Evolutionary conservation across 140 eudicot genomes (phyloP), one percentile per base, ranked within the genome.

Genomic region (Senecio squalidus): DNA sequence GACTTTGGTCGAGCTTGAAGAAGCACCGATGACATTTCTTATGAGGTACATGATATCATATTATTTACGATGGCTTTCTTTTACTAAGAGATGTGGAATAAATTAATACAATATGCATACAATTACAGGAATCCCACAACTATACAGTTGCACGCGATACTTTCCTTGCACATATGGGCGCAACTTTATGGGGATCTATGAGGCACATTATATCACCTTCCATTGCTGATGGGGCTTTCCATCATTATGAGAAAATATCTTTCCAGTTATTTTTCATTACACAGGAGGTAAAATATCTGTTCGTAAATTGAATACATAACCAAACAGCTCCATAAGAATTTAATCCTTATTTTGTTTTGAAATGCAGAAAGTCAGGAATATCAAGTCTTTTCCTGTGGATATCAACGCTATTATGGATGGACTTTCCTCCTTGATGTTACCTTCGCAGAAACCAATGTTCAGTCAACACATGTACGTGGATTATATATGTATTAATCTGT

Each of bases 141-240:
- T n/a, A n/a, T n/a, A n/a, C n/a, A n/a, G n/a, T n/a, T n/a, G n/a
- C n/a, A n/a, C n/a, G n/a, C n/a, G n/a, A n/a, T n/a, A n/a, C n/a
- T n/a, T n/a, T n/a, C n/a, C n/a, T n/a, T n/a, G n/a, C n/a, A n/a
- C n/a, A 90, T 65, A 76, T 86, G 66, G 97, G 97, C 40, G 94
- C 95, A 69, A 80, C 94, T 0, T 70, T 90, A n/a, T n/a, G n/a
- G n/a, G n/a, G n/a, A n/a, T 90, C 95, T 50, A 62, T 90, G 94
- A 81, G 94, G 67, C 95, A 86, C 79, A 72, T 90, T 34, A 81
- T 90, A 66, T 84, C 97, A 64, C 97, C 97, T 60, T 83, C n/a
- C n/a, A n/a, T n/a, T 68, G 90, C 98, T 66, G 98, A 90, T 55
- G n/a, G 98, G 55, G 94, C 94, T 45, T 90, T 81, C 55, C 98